phyloP scores from a whole-genome alignment of 331 rosid genomes.

The Pyrus hybrid region DNA sequence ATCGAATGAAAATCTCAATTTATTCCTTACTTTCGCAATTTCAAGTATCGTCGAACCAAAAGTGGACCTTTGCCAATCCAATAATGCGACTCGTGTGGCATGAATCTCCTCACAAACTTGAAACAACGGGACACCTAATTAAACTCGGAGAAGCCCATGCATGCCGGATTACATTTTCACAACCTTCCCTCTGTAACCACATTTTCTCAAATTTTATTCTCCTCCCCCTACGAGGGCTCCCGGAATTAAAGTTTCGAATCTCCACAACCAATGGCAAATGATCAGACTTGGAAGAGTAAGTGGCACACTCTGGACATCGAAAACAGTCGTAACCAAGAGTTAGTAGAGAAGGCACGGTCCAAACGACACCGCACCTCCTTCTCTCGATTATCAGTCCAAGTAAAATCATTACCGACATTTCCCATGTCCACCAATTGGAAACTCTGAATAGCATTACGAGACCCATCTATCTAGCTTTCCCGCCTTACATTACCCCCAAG shows the following conservation, averaged over 20 bases:
- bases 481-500: not conserved
- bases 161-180: not conserved
- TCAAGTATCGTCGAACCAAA: not conserved
- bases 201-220: not conserved
- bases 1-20: not conserved
- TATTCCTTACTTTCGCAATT: not conserved
- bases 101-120: not conserved
- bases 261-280: not conserved
- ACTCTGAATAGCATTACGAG: not conserved
- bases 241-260: not conserved
- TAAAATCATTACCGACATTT: not conserved
- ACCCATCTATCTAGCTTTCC: not conserved
- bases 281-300: not conserved
- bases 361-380: not conserved
- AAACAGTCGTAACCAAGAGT: not conserved
- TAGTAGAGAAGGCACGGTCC: not conserved
- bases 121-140: not conserved
- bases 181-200: not conserved
- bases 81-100: not conserved
- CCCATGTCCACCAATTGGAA: not conserved
- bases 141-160: no score
- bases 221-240: not conserved
- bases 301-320: not conserved
- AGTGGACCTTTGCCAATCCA: not conserved
- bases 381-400: not conserved